A percentile compares a stretch with the other conserved stretches of the same genome.
phyloP scores from a whole-genome alignment of 2,329 filamentous ascomycete species.

The Macrophomina phaseolina region DNA sequence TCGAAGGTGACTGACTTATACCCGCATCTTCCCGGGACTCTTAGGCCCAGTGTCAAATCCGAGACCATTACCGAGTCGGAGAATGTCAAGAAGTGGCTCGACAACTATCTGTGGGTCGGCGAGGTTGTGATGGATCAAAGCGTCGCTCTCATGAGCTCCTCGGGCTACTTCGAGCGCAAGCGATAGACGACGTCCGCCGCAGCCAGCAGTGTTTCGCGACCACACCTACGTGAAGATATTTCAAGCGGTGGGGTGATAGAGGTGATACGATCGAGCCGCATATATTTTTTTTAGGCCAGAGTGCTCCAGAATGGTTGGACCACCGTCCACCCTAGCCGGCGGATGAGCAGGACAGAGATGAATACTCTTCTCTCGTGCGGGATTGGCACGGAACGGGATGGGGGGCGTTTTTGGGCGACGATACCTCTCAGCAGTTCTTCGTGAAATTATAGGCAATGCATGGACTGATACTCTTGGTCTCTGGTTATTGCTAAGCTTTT shows the following conservation, averaged over 20 bases:
- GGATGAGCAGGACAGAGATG: background rate
- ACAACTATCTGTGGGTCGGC: slow-evolving; percentile 90
- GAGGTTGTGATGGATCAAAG: slow-evolving; percentile 99
- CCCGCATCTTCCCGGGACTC: slow-evolving; percentile 47
- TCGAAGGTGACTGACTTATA: slow-evolving; percentile 51
- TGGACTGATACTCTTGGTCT: slow-evolving; percentile 4
- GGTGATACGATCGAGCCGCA: background rate
- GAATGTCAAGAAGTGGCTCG: slow-evolving; percentile 84
- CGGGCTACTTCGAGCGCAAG: slow-evolving; percentile 88
- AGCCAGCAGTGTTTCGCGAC: background rate
- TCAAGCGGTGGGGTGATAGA: background rate
- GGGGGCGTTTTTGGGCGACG: slow-evolving; percentile 21
- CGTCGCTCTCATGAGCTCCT: slow-evolving; percentile 86
- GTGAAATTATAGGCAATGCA: slow-evolving; percentile 19
- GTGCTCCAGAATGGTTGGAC: background rate
- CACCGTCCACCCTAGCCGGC: background rate
- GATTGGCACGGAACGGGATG: background rate
- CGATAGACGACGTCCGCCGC: slow-evolving; percentile 55
- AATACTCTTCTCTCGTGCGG: background rate
- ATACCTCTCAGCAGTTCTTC: slow-evolving; percentile 20
- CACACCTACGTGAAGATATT: background rate
- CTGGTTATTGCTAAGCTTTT: background rate
- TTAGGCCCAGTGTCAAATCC: slow-evolving; percentile 80
- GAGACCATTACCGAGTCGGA: slow-evolving; percentile 85
- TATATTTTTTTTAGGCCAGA: slow-evolving; percentile 5